Percentiles rank a stretch among this genome's conserved stretches.
Conservation (phyloP, 2,329 filamentous ascomycete species). For the Phialophora tarda region DNA sequence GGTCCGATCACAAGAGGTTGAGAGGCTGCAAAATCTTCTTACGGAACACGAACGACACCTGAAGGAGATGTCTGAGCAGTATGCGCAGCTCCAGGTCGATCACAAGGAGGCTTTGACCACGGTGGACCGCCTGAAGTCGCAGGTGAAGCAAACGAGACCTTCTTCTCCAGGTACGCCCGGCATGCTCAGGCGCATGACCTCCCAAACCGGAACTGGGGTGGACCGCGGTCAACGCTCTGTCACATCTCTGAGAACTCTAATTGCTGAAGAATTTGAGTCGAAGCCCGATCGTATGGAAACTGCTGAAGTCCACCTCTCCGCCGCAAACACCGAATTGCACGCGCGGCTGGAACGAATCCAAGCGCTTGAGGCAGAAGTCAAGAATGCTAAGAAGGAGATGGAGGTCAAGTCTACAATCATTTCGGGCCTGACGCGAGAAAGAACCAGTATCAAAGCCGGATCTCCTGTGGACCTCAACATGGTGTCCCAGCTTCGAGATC, state of each 20-base stretch:
- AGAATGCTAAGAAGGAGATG: slow-evolving; percentile 89
- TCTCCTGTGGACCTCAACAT: slow-evolving; percentile 90
- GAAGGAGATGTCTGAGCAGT: slow-evolving; percentile 73
- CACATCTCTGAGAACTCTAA: slow-evolving; percentile 85
- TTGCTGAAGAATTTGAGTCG: slow-evolving; percentile 80
- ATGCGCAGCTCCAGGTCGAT: slow-evolving; percentile 79
- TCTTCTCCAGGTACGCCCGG: slow-evolving; percentile 58
- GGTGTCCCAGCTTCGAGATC: slow-evolving; percentile 82
- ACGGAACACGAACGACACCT: slow-evolving; percentile 78
- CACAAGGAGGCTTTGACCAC: slow-evolving; percentile 82
- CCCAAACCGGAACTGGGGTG: slow-evolving; percentile 82
- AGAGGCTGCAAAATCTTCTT: slow-evolving; percentile 71
- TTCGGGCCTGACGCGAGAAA: slow-evolving; percentile 87
- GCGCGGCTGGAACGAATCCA: slow-evolving; percentile 86
- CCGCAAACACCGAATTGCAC: slow-evolving; percentile 91
- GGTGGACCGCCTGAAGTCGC: slow-evolving; percentile 88
- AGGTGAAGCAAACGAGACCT: slow-evolving; percentile 73
- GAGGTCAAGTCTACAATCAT: slow-evolving; percentile 97
- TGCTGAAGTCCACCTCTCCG: slow-evolving; percentile 89
- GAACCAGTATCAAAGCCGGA: slow-evolving; percentile 80
- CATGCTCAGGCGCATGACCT: slow-evolving; percentile 92
- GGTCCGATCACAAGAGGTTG: slow-evolving; percentile 64
- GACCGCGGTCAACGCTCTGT: slow-evolving; percentile 93
- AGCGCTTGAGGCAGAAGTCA: slow-evolving; percentile 82
- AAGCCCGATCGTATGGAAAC: slow-evolving; percentile 85